phyloP scores from a whole-genome alignment of 2,329 filamentous ascomycete genomes.

The Neoascochyta sp. region DNA sequence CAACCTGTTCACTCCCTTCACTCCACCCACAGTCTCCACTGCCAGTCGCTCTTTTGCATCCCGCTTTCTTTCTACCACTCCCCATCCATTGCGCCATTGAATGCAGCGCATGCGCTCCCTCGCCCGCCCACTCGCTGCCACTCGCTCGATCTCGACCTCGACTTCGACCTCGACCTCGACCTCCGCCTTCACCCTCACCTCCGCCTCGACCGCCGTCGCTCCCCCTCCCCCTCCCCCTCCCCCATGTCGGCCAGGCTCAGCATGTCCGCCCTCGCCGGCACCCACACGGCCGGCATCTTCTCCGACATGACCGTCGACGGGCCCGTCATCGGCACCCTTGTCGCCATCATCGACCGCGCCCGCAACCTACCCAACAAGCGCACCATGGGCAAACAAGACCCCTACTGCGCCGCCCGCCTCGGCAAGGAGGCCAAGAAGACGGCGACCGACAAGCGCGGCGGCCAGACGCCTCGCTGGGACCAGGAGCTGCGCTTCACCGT shows the following conservation, averaged over 20 bases:
- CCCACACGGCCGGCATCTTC: conserved; percentile 88
- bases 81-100: background rate
- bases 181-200: background rate
- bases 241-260: conserved; percentile 39
- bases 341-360: conserved; percentile 86
- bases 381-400: conserved; percentile 97
- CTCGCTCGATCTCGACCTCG: too few species aligned
- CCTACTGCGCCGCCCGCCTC: conserved; percentile 88
- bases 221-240: background rate
- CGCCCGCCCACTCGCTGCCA: background rate
- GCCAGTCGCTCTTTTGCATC: conserved; percentile 7
- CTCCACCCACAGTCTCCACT: too few species aligned
- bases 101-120: conserved; percentile 1
- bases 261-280: conserved; percentile 46
- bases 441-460: conserved; percentile 85
- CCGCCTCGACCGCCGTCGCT: conserved; percentile 1
- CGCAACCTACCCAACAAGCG: conserved; percentile 97
- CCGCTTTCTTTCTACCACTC: too few species aligned
- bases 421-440: conserved; percentile 99
- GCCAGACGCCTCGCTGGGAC: conserved; percentile 96
- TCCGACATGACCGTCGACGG: conserved; percentile 92
- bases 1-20: too few species aligned
- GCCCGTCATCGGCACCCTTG: conserved; percentile 86
- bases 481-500: conserved; percentile 95
- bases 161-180: too few species aligned